Conservation (phyloP, 2,329 filamentous ascomycete genomes). For the Botrytis medusae region DNA sequence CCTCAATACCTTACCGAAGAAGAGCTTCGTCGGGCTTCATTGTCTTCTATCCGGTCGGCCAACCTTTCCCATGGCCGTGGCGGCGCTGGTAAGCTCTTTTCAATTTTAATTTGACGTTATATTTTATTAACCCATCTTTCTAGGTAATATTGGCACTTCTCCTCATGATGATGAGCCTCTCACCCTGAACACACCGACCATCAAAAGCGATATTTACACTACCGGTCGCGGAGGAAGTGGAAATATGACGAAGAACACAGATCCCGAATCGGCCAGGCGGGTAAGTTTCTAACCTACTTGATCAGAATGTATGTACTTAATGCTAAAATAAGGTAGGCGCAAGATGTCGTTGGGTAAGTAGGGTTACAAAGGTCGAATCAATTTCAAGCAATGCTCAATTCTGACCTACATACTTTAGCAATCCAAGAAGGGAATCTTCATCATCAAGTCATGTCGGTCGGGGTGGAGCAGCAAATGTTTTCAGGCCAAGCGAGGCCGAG, state of each 20-base stretch:
- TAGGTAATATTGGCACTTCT: conserved; percentile 64
- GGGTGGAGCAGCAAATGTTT: conserved; percentile 73
- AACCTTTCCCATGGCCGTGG: conserved; percentile 67
- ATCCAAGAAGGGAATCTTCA: conserved; percentile 53
- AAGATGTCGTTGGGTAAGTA: conserved; percentile 74
- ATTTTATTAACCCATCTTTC: conserved; percentile 5
- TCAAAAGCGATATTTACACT: conserved; percentile 82
- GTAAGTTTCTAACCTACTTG: not conserved
- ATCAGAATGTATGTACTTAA: not conserved
- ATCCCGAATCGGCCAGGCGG: conserved; percentile 70
- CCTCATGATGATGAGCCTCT: conserved; percentile 51
- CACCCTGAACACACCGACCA: conserved; percentile 76
- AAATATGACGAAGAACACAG: conserved; percentile 77
- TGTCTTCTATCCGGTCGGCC: conserved; percentile 24
- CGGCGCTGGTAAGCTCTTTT: conserved; percentile 58
- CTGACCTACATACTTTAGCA: conserved; percentile 21
- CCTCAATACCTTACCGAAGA: conserved; percentile 27
- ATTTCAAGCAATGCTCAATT: not conserved
- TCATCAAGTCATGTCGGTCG: conserved; percentile 67
- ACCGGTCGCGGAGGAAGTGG: conserved; percentile 82
- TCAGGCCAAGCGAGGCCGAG: conserved; percentile 46
- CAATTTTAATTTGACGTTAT: conserved; percentile 10
- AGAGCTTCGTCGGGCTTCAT: conserved; percentile 30
- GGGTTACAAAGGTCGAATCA: not conserved
- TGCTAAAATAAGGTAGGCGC: conserved; percentile 46